A percentile compares a stretch with the other conserved stretches of the same genome.
Evolutionary conservation across 2,329 filamentous ascomycete genomes (phyloP).

Genomic region (Cladobotryum mycophilum): DNA sequence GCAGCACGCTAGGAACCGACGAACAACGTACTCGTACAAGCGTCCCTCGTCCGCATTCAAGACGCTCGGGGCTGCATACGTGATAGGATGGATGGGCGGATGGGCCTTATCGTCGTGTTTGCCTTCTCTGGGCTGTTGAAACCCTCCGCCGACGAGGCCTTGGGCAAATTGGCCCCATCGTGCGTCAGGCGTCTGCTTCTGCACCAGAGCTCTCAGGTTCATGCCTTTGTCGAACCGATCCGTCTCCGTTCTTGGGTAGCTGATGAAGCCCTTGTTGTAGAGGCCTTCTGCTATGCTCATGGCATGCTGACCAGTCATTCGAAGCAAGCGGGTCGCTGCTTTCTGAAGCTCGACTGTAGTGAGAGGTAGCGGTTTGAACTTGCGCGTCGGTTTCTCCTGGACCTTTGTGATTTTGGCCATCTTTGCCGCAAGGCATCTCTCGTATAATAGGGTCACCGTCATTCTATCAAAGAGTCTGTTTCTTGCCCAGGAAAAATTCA

Average conservation of each 20-base stretch:
- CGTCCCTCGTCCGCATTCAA: conserved; percentile 61
- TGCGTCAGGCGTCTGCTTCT: conserved; percentile 73
- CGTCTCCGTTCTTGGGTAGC: conserved; percentile 94
- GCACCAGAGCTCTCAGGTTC: conserved; percentile 70
- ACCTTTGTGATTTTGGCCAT: conserved; percentile 77
- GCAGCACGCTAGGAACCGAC: conserved; percentile 91
- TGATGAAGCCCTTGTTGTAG: conserved; percentile 94
- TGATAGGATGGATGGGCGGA: conserved; percentile 92
- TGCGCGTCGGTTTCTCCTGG: conserved; percentile 83
- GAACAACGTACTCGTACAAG: conserved; percentile 87
- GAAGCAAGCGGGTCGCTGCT: conserved; percentile 80
- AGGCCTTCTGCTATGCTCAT: conserved; percentile 83
- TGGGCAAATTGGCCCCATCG: conserved; percentile 79
- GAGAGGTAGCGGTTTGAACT: conserved; percentile 87
- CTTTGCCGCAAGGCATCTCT: conserved; percentile 72
- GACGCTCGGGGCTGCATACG: conserved; percentile 65
- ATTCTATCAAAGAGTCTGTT: conserved; percentile 83
- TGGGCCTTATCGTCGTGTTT: conserved; percentile 94
- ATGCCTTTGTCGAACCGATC: conserved; percentile 91
- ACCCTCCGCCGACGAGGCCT: conserved; percentile 65
- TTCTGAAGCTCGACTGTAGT: conserved; percentile 97
- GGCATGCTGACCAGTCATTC: conserved; percentile 84
- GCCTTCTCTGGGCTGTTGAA: conserved; percentile 74
- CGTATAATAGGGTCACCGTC: conserved; percentile 73
- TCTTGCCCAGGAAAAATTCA: conserved; percentile 78